These are phyloP conservation scores for Aspergillus phoenicis DNA, from an alignment of 2,329 filamentous ascomycete genomes.

Conservation along the genomic window DNA sequence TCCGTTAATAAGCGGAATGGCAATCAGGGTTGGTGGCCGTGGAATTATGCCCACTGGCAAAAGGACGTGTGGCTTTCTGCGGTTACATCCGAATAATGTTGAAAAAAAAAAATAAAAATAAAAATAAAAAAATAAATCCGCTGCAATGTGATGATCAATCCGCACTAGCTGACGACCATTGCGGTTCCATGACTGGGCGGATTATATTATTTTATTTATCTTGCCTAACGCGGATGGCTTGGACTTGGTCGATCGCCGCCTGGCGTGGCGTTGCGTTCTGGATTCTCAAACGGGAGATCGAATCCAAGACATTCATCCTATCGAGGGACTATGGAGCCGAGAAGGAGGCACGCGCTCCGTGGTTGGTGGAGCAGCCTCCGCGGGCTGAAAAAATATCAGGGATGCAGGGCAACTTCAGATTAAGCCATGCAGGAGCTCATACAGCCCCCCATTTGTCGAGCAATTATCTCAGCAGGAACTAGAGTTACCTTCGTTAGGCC, in stretches of 20 bases:
- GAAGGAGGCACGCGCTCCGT: not conserved
- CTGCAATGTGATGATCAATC: not conserved
- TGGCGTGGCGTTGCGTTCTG: conserved; percentile 8
- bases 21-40: not conserved
- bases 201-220: not conserved
- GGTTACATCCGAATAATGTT: not conserved
- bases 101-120: not conserved
- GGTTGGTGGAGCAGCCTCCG: not conserved
- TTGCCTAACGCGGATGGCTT: conserved; percentile 4
- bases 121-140: not conserved
- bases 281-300: conserved; percentile 1
- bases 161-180: not conserved
- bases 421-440: not conserved
- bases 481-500: not conserved
- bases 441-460: not conserved
- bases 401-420: conserved; percentile 6
- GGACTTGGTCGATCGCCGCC: conserved; percentile 6
- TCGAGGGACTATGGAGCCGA: not conserved
- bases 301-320: conserved; percentile 3
- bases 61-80: not conserved
- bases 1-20: not conserved
- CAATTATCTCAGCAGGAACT: conserved; percentile 2
- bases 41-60: not conserved
- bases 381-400: not conserved
- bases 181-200: not conserved